Evolutionary conservation across 225 moss, liverwort and hornwort species (phyloP).

Genomic region (Straminergon stramineum): DNA sequence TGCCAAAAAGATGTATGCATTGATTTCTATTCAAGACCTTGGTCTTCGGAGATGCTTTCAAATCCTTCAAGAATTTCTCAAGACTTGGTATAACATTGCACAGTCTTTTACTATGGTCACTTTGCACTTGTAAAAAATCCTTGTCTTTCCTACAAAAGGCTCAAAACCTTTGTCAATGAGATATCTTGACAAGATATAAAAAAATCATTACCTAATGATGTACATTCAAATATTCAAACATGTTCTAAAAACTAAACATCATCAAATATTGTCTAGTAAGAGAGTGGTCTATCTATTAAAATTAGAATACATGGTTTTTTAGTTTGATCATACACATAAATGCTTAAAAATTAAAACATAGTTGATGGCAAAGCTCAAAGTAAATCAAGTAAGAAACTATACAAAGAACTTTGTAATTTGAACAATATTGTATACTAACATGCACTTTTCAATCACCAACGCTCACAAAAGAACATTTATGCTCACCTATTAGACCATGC

Average conservation of each 20-base stretch:
- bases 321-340: not conserved
- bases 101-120: not conserved
- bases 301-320: too few relatives aligned
- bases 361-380: not conserved
- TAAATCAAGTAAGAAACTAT: too few relatives aligned
- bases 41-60: too few relatives aligned
- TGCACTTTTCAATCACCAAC: not conserved
- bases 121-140: not conserved
- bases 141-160: not conserved
- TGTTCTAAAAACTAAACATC: too few relatives aligned
- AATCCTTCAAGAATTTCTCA: too few relatives aligned
- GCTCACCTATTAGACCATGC: not conserved
- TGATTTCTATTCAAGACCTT: not conserved
- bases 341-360: not conserved
- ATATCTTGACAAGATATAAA: not conserved
- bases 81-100: not conserved
- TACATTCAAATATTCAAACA: not conserved
- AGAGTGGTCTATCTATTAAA: not conserved
- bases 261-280: not conserved
- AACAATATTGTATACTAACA: not conserved
- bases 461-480: not conserved
- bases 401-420: not conserved
- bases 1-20: not conserved
- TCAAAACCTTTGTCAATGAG: not conserved
- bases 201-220: too few relatives aligned